Base-by-base conservation (phyloP, 2,329 filamentous ascomycete genomes). In the Colletotrichum tropicale region DNA sequence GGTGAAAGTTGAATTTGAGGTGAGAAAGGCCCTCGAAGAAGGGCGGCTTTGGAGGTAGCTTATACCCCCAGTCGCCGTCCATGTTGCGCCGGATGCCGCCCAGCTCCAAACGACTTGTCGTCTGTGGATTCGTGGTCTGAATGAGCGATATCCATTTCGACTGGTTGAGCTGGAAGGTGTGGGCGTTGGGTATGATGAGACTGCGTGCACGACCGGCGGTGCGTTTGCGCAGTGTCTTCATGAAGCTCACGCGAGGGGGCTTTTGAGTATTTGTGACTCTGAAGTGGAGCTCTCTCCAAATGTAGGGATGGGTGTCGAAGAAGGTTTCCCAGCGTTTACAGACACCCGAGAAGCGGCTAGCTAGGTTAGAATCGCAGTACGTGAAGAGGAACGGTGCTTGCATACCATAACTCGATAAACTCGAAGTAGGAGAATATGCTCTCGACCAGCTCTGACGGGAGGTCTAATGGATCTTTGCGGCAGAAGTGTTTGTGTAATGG, bases 381-480 rank as follows among this genome's bases (percentile, higher is more conserved):
- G 24, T 58, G 58, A 3, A 13, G 28, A 61, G 6, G 18, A 5
- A 24, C 21, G 26, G 18, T 24, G 28, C 13, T 9, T 18, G 34
- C 76, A 8, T 52, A 77, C 76, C 76, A 77, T 52, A 78, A 48
- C 18, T 78, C 71, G 3, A 32, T 26, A n/a, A 86, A 80, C 66
- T 84, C 83, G 10, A 86, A 76, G 52, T 81, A 81, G 16, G 79
- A 79, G 43, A 86, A 83, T 9, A 87, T 83, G 16, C 82, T 78
- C 30, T 84, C 79, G 9, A 86, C 77, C 66, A 87, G 79, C 64
- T 87, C 85, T 5, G 80, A 71, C 0, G 85, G 85, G 28, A 86
- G 80, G 16, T 76, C 68, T 8, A 87, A 64, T 4, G 85, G 85
- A 70, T 87, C 85, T 43, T 79, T 79, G 32, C 81, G 82, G 38